Evolutionary conservation across 306 rosid species (phyloP), one percentile per base, ranked within the genome.

Genomic region (Vigna radiata): DNA sequence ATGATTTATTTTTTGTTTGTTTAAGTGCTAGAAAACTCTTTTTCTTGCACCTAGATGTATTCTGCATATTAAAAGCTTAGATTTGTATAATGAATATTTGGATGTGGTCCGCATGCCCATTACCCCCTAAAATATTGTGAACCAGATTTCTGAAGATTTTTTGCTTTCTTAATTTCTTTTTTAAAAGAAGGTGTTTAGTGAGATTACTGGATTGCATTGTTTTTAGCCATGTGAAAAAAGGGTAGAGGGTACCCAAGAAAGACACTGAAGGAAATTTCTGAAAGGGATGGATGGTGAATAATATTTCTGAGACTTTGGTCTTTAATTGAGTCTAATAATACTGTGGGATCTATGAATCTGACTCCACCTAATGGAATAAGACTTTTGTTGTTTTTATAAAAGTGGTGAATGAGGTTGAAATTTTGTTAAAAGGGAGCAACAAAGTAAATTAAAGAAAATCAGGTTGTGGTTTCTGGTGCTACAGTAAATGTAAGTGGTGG

Each of bases 61-160:
- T 59, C 44, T 50, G 36, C 39, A 31, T 10, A 11, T 61, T 15
- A 39, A 14, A 61, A 31, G 17, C 16, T 50, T 33, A 15, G 43
- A 6, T 33, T 78, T 60, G 48, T 14, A 7, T 31, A 23, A 16
- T 78, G 68, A 36, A 18, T 56, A 18, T 36, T 75, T 75, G 4
- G 8, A 27, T 25, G 18, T 61, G 36, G 37, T 33, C 39, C 33
- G 37, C 72, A 65, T 61, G 18, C 54, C 15, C 65, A 50, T 50
- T 56, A 23, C 36, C 64, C 33, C 31, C 31, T 0, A 25, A 58
- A 50, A 53, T 43, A 18, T 25, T 49, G 58, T 74, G 80, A 25
- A 25, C 12, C 60, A 17, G 46, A 31, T 65, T 46, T 69, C 33
- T 17, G 50, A 27, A 83, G 53, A 19, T 76, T 55, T 71, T 56